Evolutionary conservation across 805 yeast species (phyloP).

Genomic region (Lipomyces chichibuensis): DNA sequence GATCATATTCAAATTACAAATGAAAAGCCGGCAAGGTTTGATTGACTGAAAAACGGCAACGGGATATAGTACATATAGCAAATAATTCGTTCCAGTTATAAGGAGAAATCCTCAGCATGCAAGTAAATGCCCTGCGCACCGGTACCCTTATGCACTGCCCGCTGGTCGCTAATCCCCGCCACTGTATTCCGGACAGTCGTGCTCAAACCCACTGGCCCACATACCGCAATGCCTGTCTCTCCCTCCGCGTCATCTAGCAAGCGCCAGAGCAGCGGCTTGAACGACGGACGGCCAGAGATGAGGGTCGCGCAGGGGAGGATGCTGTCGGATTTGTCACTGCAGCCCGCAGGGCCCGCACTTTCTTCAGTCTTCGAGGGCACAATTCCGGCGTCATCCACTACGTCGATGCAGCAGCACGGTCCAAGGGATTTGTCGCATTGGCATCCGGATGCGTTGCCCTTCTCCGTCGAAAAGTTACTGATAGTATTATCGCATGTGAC

Average conservation of each 20-base stretch:
- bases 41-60: too few relatives aligned
- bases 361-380: neutral
- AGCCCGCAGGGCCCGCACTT: neutral
- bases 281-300: constrained; percentile 14
- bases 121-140: constrained; percentile 35
- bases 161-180: constrained; percentile 21
- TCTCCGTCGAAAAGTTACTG: too few relatives aligned
- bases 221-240: constrained; percentile 31
- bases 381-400: too few relatives aligned
- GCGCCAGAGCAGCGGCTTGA: constrained; percentile 8
- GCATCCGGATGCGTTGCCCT: neutral
- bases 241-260: constrained; percentile 24
- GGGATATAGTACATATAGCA: too few relatives aligned
- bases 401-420: too few relatives aligned
- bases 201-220: constrained; percentile 27
- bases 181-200: constrained; percentile 15
- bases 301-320: neutral
- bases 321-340: too few relatives aligned
- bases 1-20: too few relatives aligned
- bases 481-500: constrained; percentile 4
- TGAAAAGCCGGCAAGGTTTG: too few relatives aligned
- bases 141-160: constrained; percentile 34
- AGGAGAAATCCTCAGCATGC: constrained; percentile 19
- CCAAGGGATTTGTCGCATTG: too few relatives aligned
- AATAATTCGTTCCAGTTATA: too few relatives aligned